Conservation (phyloP, 2,329 filamentous ascomycete genomes). For the Fusarium lyarnte region DNA sequence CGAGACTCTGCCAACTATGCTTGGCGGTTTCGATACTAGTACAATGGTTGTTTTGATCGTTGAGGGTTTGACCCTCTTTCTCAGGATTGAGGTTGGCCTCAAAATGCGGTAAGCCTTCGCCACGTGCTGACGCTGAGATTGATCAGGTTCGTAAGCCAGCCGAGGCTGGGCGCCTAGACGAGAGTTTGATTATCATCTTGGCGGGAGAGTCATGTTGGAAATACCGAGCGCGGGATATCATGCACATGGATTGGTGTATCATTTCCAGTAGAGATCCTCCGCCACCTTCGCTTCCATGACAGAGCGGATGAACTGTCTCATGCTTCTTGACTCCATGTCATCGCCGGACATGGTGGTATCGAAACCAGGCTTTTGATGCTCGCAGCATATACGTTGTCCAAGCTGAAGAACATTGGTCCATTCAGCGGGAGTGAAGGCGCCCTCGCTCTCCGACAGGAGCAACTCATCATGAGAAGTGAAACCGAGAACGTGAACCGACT, state of each 20-base stretch:
- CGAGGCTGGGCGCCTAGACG: conserved; percentile 21
- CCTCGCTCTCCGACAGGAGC: conserved; percentile 83
- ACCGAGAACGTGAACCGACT: conserved; percentile 82
- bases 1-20: conserved; percentile 5
- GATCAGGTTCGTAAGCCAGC: conserved; percentile 15
- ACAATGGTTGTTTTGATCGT: conserved; percentile 15
- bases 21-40: conserved; percentile 22
- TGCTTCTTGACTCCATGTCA: conserved; percentile 53
- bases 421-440: conserved; percentile 76
- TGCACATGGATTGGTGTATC: conserved; percentile 29
- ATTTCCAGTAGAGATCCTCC: conserved; percentile 68
- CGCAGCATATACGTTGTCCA: conserved; percentile 73
- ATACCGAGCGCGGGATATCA: conserved; percentile 5
- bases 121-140: conserved; percentile 21
- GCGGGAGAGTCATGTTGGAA: conserved; percentile 10
- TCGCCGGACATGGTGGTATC: conserved; percentile 60
- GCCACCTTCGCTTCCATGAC: conserved; percentile 65
- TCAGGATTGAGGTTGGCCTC: conserved; percentile 23
- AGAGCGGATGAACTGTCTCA: conserved; percentile 70
- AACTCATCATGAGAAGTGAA: conserved; percentile 80
- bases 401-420: conserved; percentile 77
- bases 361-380: conserved; percentile 48
- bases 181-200: conserved; percentile 34
- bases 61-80: conserved; percentile 29
- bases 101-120: conserved; percentile 15